Percentiles rank a stretch among this genome's conserved stretches.
phyloP scores from a whole-genome alignment of 2,329 filamentous ascomycete species.

The Aspergillus ruber region DNA sequence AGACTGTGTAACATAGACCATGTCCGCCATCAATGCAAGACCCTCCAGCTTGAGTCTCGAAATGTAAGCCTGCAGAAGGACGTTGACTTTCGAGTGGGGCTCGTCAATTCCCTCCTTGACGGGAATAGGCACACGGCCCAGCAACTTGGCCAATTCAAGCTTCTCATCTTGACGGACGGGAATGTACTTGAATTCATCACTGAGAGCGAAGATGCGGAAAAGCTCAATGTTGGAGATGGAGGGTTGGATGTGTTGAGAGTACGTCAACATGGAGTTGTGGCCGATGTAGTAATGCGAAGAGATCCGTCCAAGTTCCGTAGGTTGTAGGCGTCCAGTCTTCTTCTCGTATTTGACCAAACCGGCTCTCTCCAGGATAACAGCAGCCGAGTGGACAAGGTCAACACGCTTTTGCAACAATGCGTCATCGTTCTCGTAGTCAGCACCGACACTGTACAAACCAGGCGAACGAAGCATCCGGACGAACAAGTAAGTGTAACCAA shows the following conservation, averaged over 20 bases:
- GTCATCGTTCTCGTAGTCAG: conserved; percentile 90
- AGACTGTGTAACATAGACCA: conserved; percentile 98
- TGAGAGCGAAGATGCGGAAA: conserved; percentile 92
- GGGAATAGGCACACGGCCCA: conserved; percentile 85
- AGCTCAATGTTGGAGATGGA: conserved; percentile 90
- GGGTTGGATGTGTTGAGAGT: conserved; percentile 91
- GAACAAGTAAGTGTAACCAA: conserved; percentile 96
- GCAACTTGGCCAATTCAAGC: conserved; percentile 84
- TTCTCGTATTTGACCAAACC: conserved; percentile 93
- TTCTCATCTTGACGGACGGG: conserved; percentile 97
- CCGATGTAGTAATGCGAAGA: conserved; percentile 99
- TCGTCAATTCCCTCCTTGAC: conserved; percentile 98
- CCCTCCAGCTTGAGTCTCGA: conserved; percentile 91
- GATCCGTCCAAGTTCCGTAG: conserved; percentile 90
- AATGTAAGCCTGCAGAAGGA: conserved; percentile 92
- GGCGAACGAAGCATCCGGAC: conserved; percentile 96
- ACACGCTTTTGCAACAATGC: conserved; percentile 92
- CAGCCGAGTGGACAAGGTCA: conserved; percentile 93
- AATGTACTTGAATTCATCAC: conserved; percentile 98
- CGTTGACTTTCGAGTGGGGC: conserved; percentile 95
- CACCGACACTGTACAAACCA: conserved; percentile 87
- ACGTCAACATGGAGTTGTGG: conserved; percentile 91
- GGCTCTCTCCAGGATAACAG: conserved; percentile 76
- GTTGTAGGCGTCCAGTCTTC: conserved; percentile 78
- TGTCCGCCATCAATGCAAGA: conserved; percentile 91